phyloP scores from a whole-genome alignment of 768 basidiomycete genomes.

The button mushroom (Agaricus bisporus) region DNA sequence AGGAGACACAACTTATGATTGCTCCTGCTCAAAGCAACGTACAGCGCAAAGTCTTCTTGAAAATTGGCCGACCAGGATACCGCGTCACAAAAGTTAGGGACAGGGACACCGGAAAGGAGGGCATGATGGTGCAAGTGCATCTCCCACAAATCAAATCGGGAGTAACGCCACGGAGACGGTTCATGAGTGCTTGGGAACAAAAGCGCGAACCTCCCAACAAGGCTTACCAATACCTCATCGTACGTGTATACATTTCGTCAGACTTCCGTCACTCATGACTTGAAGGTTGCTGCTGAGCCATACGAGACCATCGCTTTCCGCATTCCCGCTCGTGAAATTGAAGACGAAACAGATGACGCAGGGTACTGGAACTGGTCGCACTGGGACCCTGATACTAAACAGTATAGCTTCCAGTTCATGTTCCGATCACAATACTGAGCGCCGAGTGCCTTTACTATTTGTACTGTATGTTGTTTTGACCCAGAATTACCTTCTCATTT shows the following conservation, averaged over 20 bases:
- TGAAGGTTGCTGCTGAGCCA: slow-evolving; percentile 95
- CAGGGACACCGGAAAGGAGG: slow-evolving; percentile 84
- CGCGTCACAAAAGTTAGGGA: slow-evolving; percentile 97
- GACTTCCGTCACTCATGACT: slow-evolving; percentile 17
- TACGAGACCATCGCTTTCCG: slow-evolving; percentile 99
- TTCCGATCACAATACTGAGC: slow-evolving; percentile 56
- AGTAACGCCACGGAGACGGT: slow-evolving; percentile 78
- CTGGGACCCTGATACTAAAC: slow-evolving; percentile 99
- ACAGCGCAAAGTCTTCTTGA: slow-evolving; percentile 91
- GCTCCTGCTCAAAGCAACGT: slow-evolving; percentile 74
- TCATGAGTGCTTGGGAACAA: slow-evolving; percentile 99
- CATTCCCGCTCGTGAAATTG: slow-evolving; percentile 94
- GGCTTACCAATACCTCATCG: slow-evolving; percentile 95
- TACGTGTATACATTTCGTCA: slow-evolving; percentile 35
- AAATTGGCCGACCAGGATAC: slow-evolving; percentile 94
- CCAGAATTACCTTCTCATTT: too few species aligned
- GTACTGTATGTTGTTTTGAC: too few species aligned
- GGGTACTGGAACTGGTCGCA: slow-evolving; percentile 97
- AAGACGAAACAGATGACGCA: slow-evolving; percentile 88
- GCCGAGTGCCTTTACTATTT: neutral
- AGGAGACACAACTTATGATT: slow-evolving; percentile 88
- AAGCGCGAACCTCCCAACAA: slow-evolving; percentile 92
- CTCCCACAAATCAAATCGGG: slow-evolving; percentile 89
- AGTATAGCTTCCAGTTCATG: slow-evolving; percentile 98
- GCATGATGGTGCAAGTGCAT: slow-evolving; percentile 96